phyloP scores from a whole-genome alignment of 805 yeast genomes.

The Citeromyces nyonsensis region DNA sequence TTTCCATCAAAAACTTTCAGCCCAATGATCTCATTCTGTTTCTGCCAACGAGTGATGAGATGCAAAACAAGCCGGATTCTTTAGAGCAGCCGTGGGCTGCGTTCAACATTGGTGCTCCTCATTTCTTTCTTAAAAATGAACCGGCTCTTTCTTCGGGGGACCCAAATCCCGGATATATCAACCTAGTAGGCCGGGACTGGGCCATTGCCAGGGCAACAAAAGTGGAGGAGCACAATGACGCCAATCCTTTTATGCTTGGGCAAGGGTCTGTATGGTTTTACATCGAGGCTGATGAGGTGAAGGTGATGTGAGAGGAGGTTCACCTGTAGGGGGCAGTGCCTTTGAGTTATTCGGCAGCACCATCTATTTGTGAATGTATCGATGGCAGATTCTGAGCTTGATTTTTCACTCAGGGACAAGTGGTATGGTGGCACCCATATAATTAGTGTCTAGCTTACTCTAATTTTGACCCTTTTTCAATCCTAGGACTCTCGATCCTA shows the following conservation, averaged over 20 bases:
- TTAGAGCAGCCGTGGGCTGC: constrained; percentile 74
- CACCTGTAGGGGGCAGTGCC: no score
- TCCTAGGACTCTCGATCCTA: no score
- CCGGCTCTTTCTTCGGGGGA: no score
- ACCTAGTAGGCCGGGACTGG: constrained; percentile 51
- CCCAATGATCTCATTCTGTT: constrained; percentile 71
- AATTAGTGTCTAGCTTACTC: no score
- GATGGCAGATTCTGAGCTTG: no score
- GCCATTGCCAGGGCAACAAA: constrained; percentile 53
- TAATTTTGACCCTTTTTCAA: no score
- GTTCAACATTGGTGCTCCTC: constrained; percentile 79
- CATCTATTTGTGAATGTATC: no score
- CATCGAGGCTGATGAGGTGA: constrained; percentile 36
- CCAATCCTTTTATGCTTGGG: constrained; percentile 54
- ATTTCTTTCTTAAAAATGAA: constrained; percentile 49
- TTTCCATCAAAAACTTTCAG: constrained; percentile 54
- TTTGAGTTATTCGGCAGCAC: no score
- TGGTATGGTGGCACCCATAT: no score
- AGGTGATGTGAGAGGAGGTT: constrained; percentile 4
- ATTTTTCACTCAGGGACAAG: no score
- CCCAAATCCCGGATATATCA: constrained; percentile 11
- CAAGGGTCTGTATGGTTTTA: constrained; percentile 50
- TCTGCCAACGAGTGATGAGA: constrained; percentile 40
- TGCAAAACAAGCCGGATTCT: constrained; percentile 1
- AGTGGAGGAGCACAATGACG: constrained; percentile 31